Conservation (phyloP, 2,329 filamentous ascomycete genomes). For the Colletotrichum truncatum region DNA sequence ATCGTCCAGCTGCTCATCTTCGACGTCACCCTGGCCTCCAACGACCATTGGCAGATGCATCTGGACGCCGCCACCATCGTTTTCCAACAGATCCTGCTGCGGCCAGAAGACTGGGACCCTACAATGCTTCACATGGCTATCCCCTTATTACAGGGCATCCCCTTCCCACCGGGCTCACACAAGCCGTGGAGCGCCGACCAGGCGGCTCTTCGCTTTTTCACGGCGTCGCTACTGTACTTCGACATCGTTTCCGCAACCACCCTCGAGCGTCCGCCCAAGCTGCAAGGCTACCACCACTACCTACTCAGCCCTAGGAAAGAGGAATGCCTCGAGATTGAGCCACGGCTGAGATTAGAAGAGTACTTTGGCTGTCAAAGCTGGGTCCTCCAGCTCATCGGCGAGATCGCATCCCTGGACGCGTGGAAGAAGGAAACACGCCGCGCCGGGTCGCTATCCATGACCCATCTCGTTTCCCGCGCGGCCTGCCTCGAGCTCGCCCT, state of each 20-base stretch:
- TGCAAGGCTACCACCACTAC: slow-evolving; percentile 50
- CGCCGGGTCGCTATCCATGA: slow-evolving; percentile 53
- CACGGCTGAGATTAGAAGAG: slow-evolving; percentile 51
- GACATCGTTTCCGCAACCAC: slow-evolving; percentile 61
- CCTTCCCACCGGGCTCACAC: slow-evolving; percentile 33
- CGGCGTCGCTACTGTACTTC: slow-evolving; percentile 55
- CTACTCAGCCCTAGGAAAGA: slow-evolving; percentile 45
- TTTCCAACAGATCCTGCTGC: slow-evolving; percentile 55
- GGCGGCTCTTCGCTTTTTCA: slow-evolving; percentile 57
- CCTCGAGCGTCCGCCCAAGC: slow-evolving; percentile 49
- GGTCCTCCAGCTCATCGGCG: slow-evolving; percentile 62
- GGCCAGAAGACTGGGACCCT: slow-evolving; percentile 46
- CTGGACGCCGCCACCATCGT: slow-evolving; percentile 59
- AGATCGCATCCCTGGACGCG: slow-evolving; percentile 61
- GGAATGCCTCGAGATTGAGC: slow-evolving; percentile 19
- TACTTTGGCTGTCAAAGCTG: slow-evolving; percentile 55
- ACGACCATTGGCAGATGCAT: slow-evolving; percentile 59
- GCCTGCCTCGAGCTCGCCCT: slow-evolving; percentile 27
- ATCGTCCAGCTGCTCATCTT: slow-evolving; percentile 64
- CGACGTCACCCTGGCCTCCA: slow-evolving; percentile 55
- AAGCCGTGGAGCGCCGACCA: slow-evolving; percentile 56
- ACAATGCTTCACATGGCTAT: slow-evolving; percentile 38
- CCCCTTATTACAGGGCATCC: slow-evolving; percentile 7
- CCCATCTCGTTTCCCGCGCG: slow-evolving; percentile 49
- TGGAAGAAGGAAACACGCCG: slow-evolving; percentile 62